Conservation (phyloP, 106 monocot species). For the Allium fistulosum region DNA sequence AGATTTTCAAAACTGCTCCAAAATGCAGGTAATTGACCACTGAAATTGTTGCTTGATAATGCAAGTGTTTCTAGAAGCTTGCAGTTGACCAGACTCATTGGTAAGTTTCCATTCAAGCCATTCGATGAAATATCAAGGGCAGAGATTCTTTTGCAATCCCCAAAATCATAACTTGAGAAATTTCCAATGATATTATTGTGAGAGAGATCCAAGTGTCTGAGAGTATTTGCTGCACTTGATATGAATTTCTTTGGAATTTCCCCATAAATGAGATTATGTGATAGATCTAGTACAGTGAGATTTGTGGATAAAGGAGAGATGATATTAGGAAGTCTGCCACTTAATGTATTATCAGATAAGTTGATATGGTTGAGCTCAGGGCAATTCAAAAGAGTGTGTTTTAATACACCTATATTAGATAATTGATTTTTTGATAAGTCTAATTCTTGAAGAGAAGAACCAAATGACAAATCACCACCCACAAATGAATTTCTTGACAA, state of each 20-base stretch:
- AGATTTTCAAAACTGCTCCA: slow-evolving; percentile 27
- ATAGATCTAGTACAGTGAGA: slow-evolving; percentile 40
- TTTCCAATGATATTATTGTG: slow-evolving; percentile 78
- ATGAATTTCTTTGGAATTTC: slow-evolving; percentile 38
- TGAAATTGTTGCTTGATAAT: slow-evolving; percentile 43
- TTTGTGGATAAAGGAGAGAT: slow-evolving; percentile 10
- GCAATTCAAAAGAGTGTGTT: slow-evolving; percentile 42
- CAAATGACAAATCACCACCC: slow-evolving; percentile 48
- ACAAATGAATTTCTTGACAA: slow-evolving; percentile 51
- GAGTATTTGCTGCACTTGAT: slow-evolving; percentile 14
- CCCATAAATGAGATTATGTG: slow-evolving; percentile 53
- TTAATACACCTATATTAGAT: slow-evolving; percentile 34
- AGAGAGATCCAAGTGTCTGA: slow-evolving; percentile 33
- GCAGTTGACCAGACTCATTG: slow-evolving; percentile 44
- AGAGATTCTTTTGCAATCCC: slow-evolving; percentile 33
- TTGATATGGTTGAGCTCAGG: slow-evolving; percentile 26
- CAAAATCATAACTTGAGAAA: slow-evolving; percentile 45
- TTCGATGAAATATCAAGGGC: slow-evolving; percentile 55
- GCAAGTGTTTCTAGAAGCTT: slow-evolving; percentile 36
- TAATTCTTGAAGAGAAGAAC: slow-evolving; percentile 34
- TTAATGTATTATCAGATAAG: slow-evolving; percentile 20
- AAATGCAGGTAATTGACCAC: slow-evolving; percentile 31
- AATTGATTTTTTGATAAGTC: slow-evolving; percentile 65
- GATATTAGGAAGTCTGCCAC: slow-evolving; percentile 15
- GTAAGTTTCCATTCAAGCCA: slow-evolving; percentile 26